Conservation (phyloP, 345 rosid genomes). For the Aquilaria sinensis region DNA sequence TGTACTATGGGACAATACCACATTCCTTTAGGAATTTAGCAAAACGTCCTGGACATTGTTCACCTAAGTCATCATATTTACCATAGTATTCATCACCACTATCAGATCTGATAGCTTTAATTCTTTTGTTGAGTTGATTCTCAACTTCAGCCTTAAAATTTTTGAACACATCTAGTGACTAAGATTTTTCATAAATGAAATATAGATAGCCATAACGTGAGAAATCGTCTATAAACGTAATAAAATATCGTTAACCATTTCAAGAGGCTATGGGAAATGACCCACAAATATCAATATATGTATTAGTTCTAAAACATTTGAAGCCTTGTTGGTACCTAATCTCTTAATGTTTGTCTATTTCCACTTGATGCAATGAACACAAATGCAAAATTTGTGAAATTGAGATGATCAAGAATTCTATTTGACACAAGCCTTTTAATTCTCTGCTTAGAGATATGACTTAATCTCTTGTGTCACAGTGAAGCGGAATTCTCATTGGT, state of each 20-base stretch:
- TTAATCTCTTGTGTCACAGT: not conserved
- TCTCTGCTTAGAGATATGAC: conserved; percentile 1
- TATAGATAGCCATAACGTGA: not conserved
- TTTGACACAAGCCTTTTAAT: conserved; percentile 6
- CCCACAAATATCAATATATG: conserved; percentile 12
- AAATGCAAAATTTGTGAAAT: conserved; percentile 8
- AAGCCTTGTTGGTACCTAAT: conserved; percentile 3
- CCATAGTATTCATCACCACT: no score
- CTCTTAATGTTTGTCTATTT: not conserved
- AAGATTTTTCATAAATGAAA: not conserved
- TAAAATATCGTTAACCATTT: conserved; percentile 12
- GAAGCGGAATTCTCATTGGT: not conserved
- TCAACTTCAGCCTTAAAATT: conserved; percentile 1
- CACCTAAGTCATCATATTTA: no score
- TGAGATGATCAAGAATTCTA: conserved; percentile 6
- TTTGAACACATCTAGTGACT: conserved; percentile 8
- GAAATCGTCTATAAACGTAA: not conserved
- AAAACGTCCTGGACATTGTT: no score
- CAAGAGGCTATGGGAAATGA: conserved; percentile 10
- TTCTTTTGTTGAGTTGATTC: not conserved
- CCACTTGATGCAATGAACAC: conserved; percentile 11
- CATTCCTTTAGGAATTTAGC: no score
- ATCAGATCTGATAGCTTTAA: not conserved
- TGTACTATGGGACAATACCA: no score
- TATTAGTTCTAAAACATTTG: conserved; percentile 12